Base-by-base conservation (phyloP, 345 rosid genomes). In the Fremontodendron californicum region DNA sequence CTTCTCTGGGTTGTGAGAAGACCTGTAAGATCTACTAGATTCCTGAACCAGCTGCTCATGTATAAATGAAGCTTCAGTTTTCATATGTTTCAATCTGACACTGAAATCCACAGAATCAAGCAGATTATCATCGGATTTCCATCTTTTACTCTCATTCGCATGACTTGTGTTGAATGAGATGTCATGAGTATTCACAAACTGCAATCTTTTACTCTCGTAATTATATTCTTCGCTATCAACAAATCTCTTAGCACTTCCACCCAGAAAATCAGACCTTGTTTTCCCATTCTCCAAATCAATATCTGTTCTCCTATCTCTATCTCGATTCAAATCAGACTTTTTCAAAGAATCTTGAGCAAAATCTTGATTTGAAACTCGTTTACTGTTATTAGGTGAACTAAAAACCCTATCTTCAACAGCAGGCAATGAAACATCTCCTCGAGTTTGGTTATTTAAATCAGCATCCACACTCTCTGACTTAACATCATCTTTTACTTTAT, bases 31-130 rank as follows among this genome's bases (percentile, higher is more conserved):
- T 79, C 76, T 80, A 63, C 77, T 77, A 45, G 90, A 80, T 68
- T 82, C 79, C 66, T 52, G 78, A 46, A 55, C 80, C 76, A 78
- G 64, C 74, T 77, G 79, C 76, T 84, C 83, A 46, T 80, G 82
- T 25, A 73, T 58, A 78, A 83, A 81, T 51, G 87, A 85, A 82
- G 87, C 72, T 55, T 85, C 85, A 76, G 85, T 79, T 75, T 86
- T 80, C 31, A 29, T 62, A 58, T 77, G 73, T 64, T 74, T 74
- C 75, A 78, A 80, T 61, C 81, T 81, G 55, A 84, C 82, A 61
- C 80, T 66, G 54, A 82, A 74, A 78, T 86, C 88, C 9, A 71
- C 55, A 68, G 86, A 81, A 77, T 85, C 83, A 73, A 77, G 79
- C 81, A 39, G 37, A 78, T 81, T 85, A n/a, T 84, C 84, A 78